Evolutionary conservation across 2,329 filamentous ascomycete species (phyloP).

Genomic region (Epichloe scottii): DNA sequence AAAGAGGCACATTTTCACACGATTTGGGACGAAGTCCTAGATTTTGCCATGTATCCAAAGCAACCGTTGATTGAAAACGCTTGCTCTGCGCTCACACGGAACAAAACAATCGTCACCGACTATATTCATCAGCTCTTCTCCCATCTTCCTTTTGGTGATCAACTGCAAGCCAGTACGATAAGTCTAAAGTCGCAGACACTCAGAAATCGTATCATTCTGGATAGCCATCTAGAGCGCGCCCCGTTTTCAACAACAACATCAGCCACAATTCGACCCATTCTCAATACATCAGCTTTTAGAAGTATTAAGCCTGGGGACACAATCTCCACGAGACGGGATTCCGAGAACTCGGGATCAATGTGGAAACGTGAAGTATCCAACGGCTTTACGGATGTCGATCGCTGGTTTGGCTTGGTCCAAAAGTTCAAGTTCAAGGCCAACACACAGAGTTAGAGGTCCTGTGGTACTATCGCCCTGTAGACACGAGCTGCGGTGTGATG

Average conservation of each 20-base stretch:
- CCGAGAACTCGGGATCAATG: conserved; percentile 31
- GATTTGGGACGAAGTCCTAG: conserved; percentile 41
- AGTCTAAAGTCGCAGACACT: conserved; percentile 15
- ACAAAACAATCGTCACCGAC: conserved; percentile 54
- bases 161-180: conserved; percentile 29
- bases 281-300: conserved; percentile 2
- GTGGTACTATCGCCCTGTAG: conserved; percentile 60
- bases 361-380: conserved; percentile 42
- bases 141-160: conserved; percentile 44
- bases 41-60: conserved; percentile 21
- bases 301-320: conserved; percentile 33
- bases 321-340: conserved; percentile 34
- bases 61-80: conserved; percentile 5
- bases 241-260: background rate
- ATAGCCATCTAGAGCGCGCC: conserved; percentile 15
- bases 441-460: conserved; percentile 47
- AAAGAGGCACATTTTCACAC: conserved; percentile 22
- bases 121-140: conserved; percentile 54
- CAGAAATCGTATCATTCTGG: conserved; percentile 16
- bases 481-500: conserved; percentile 57
- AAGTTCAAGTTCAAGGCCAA: conserved; percentile 26
- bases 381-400: conserved; percentile 30
- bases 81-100: background rate
- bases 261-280: background rate
- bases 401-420: conserved; percentile 64